Base-by-base conservation (phyloP, 1,139 yeast genomes). In the Suhomyces atakaporum region DNA sequence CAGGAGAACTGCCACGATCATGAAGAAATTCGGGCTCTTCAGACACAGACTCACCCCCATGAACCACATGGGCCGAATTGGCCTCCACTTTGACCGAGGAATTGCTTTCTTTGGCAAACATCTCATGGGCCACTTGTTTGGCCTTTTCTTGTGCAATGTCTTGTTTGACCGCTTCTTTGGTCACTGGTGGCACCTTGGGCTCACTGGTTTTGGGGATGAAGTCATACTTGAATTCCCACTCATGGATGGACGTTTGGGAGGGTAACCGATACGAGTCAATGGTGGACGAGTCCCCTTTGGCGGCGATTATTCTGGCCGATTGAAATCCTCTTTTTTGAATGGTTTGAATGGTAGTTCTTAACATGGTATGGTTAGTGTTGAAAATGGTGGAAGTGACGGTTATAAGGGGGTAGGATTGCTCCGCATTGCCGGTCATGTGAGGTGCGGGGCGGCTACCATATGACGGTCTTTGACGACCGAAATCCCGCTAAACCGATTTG, bases 161-260 rank as follows among this genome's bases (percentile, higher is more conserved):
- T 42, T 68, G 76, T 43, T 68, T 61, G 26, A 75, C 71, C 2
- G 81, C 81, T 45, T 74, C 75, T 16, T 66, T 61, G 34, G 75
- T 69, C 36, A 75, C 60, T 4, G 81, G 77, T 7, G 81, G 81
- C 16, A 75, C 68, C 53, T 75, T 72, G 14, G 78, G 74, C 35
- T 69, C 69, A 8, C 64, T 38, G 11, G 62, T 62, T 46, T 66
- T 68, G 16, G 76, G 76, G 36, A 69, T 62, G 44, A 66, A 71
- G 51, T 71, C 76, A 50, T 76, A 75, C 50, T 72, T 75, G 60
- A 75, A 76, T 47, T 68, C 77, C 69, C 72, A 63, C 54, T 75
- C 72, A 50, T 62, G 63, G 50, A 71, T 66, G 23, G 75, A 70
- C 2, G 75, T 66, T 45, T 71, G 77, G 3, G 75, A 68, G 13